Evolutionary conservation across 768 basidiomycete genomes (phyloP).

Genomic region (Pleurotus eryngii): DNA sequence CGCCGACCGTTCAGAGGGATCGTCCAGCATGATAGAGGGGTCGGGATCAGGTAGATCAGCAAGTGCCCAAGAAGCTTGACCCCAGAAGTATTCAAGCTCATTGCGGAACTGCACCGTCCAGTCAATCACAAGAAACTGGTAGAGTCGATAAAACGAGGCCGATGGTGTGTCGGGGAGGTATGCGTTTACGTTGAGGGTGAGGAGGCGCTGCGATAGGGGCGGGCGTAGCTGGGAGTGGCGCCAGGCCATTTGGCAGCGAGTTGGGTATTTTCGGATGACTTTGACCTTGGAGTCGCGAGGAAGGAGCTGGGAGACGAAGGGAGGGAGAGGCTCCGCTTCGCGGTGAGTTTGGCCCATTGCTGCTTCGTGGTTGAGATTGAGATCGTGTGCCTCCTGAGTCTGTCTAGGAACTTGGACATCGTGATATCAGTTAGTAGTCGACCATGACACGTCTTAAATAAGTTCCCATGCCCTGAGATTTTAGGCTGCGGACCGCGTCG

Average conservation of each 20-base stretch:
- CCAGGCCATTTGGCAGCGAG: neutral
- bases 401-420: no score
- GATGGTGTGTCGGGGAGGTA: constrained; percentile 12
- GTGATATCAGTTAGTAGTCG: no score
- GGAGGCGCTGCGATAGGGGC: neutral
- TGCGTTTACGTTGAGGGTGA: neutral
- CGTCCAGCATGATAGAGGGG: neutral
- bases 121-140: constrained; percentile 17
- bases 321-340: neutral
- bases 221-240: neutral
- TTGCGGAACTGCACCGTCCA: constrained; percentile 13
- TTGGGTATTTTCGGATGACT: neutral
- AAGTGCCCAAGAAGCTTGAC: constrained; percentile 15
- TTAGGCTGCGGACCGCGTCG: no score
- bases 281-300: neutral
- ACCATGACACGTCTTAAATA: no score
- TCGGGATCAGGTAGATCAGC: constrained; percentile 18
- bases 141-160: constrained; percentile 21
- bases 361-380: no score
- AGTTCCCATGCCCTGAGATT: no score
- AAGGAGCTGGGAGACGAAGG: neutral
- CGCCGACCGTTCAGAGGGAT: no score
- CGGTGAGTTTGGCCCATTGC: no score
- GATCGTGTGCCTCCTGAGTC: no score
- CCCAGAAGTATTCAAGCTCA: constrained; percentile 14